Evolutionary conservation across 2,329 filamentous ascomycete genomes (phyloP).

Genomic region (Monosporascus sp.): DNA sequence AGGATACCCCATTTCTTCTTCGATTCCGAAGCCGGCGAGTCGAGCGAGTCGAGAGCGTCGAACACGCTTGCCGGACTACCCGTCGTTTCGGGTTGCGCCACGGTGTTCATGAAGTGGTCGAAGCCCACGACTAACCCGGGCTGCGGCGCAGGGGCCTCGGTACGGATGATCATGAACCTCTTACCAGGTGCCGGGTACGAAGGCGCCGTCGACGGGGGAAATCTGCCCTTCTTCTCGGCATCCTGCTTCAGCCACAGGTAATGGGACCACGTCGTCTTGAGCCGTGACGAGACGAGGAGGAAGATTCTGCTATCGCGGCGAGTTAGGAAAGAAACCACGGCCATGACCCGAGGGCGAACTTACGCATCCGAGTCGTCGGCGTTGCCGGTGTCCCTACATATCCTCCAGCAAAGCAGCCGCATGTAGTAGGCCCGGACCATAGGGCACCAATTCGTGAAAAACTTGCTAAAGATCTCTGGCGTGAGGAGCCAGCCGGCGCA

Average conservation of each 20-base stretch:
- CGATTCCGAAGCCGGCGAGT: background rate
- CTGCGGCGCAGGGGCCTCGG: slow-evolving; percentile 53
- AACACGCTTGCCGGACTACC: slow-evolving; percentile 20
- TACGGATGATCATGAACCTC: slow-evolving; percentile 81
- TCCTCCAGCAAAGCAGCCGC: slow-evolving; percentile 82
- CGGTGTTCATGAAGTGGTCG: slow-evolving; percentile 34
- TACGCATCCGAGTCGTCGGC: slow-evolving; percentile 61
- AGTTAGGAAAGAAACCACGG: slow-evolving; percentile 15
- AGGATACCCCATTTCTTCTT: slow-evolving; percentile 61
- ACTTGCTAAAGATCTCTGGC: slow-evolving; percentile 68
- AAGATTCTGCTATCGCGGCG: slow-evolving; percentile 58
- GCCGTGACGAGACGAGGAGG: slow-evolving; percentile 57
- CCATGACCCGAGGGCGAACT: slow-evolving; percentile 30
- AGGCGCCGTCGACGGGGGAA: slow-evolving; percentile 70
- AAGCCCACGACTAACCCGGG: slow-evolving; percentile 45
- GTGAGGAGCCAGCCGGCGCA: slow-evolving; percentile 72
- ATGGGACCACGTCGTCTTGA: slow-evolving; percentile 71
- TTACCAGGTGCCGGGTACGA: slow-evolving; percentile 80
- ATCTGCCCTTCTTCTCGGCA: slow-evolving; percentile 49
- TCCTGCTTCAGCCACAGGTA: slow-evolving; percentile 69
- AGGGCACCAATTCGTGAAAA: slow-evolving; percentile 92
- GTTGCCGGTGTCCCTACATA: slow-evolving; percentile 70
- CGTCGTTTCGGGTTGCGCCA: slow-evolving; percentile 19
- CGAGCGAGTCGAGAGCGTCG: slow-evolving; percentile 13
- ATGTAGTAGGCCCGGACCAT: slow-evolving; percentile 94